These are phyloP conservation scores for Boletus pseudo-olivaceus DNA, from an alignment of 768 basidiomycete species.

Conservation along the genomic window DNA sequence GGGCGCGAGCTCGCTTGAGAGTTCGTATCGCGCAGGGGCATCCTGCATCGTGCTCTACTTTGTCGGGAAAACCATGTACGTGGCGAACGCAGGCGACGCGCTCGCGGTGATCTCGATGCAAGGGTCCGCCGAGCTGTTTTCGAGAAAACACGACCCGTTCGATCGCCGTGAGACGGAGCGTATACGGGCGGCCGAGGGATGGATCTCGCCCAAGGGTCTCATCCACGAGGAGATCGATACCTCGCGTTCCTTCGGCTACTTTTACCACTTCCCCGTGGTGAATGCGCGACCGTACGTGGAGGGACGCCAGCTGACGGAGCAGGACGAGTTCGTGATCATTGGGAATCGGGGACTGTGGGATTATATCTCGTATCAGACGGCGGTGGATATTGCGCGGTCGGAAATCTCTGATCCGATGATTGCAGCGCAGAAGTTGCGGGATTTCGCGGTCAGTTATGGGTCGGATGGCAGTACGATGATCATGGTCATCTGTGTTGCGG, in stretches of 20 bases:
- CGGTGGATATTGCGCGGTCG: conserved; percentile 89
- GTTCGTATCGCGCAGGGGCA: conserved; percentile 66
- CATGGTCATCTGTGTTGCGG: conserved; percentile 88
- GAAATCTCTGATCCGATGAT: conserved; percentile 72
- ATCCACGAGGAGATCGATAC: conserved; percentile 91
- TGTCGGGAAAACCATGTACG: conserved; percentile 71
- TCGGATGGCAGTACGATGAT: conserved; percentile 94
- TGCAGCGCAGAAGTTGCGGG: conserved; percentile 94
- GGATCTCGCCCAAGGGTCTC: conserved; percentile 86
- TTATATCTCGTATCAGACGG: conserved; percentile 89
- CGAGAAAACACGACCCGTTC: conserved; percentile 85
- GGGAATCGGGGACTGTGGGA: conserved; percentile 94
- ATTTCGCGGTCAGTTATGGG: conserved; percentile 96
- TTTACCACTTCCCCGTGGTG: conserved; percentile 82
- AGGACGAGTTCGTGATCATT: conserved; percentile 95
- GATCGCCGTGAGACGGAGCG: conserved; percentile 78
- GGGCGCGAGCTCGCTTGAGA: conserved; percentile 36
- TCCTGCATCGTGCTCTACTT: conserved; percentile 88
- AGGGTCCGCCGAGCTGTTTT: conserved; percentile 70
- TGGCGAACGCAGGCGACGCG: conserved; percentile 87
- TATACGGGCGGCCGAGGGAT: conserved; percentile 91
- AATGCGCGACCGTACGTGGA: conserved; percentile 84
- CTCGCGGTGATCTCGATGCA: conserved; percentile 81
- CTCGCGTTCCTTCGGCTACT: conserved; percentile 94
- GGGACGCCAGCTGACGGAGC: conserved; percentile 64